Base-by-base conservation (phyloP, 2,329 filamentous ascomycete species). In the Teratosphaeria gauchensis region DNA sequence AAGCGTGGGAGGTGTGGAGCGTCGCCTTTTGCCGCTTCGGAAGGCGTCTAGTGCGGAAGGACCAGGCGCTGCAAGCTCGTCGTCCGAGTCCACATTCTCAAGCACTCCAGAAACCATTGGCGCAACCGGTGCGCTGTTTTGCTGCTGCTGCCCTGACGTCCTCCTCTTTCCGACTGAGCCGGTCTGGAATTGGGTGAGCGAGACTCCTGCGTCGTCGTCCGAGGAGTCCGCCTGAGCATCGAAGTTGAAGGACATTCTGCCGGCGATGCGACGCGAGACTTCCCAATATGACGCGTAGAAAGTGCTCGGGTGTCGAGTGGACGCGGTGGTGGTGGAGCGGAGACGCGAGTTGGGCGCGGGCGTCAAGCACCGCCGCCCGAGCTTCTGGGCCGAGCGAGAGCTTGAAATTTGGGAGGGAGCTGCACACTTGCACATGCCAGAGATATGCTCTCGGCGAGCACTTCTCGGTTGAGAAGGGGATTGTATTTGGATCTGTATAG, bases 161-260 rank as follows among this genome's bases (percentile, higher is more conserved):
- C 42, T 48, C 16, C 42, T 21, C n/a, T 21, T 48, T 21, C 4
- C 42, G 42, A 16, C 42, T 8, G 42, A 48, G 42, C n/a, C 42
- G 9, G 42, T 48, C 42, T 48, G 42, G 42, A 48, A 48, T 48
- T 48, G 58, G 56, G 70, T 65, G 30, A 67, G 59, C 35, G 58
- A 59, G 38, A 55, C 54, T 28, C 35, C 54, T 12, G 19, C 60
- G 11, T 68, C 69, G 51, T 70, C 65, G 30, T 69, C 68, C 16
- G 66, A 68, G 12, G 64, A 68, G 52, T 69, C 66, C 57, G 42
- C 63, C 30, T 58, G 63, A 3, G 64, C 60, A 30, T 66, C 59
- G 59, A 65, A 69, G 56, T 65, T 61, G 62, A 67, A 68, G 0
- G 66, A 58, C 63, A 69, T 68, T 8, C 33, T 58, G 32, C 53